Conservation (phyloP, 2,329 filamentous ascomycete species). For the Parastagonospora nodorum region DNA sequence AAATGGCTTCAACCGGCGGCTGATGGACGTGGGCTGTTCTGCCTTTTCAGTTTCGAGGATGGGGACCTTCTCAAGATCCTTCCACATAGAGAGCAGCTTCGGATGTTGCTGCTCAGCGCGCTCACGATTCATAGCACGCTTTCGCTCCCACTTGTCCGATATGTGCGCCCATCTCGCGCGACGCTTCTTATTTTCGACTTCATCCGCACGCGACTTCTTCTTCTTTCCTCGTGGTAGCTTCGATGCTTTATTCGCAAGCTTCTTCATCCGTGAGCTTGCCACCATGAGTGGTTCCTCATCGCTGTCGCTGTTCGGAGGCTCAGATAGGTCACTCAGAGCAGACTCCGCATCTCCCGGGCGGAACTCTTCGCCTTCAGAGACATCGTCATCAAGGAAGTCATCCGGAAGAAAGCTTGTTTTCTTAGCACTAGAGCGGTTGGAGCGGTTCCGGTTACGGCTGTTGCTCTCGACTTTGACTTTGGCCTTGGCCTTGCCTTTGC, state of each 20-base stretch:
- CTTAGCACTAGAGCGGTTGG: slow-evolving; percentile 25
- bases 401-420: slow-evolving; percentile 17
- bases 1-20: slow-evolving; percentile 85
- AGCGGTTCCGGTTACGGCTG: slow-evolving; percentile 19
- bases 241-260: slow-evolving; percentile 8
- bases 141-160: slow-evolving; percentile 47
- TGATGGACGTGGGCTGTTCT: slow-evolving; percentile 76
- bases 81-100: slow-evolving; percentile 83
- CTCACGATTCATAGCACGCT: slow-evolving; percentile 61
- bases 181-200: slow-evolving; percentile 22
- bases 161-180: slow-evolving; percentile 39
- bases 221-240: slow-evolving; percentile 29
- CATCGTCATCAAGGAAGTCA: slow-evolving; percentile 24
- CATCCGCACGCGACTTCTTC: slow-evolving; percentile 30
- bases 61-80: slow-evolving; percentile 69
- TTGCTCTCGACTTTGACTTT: slow-evolving; percentile 27
- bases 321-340: slow-evolving; percentile 20
- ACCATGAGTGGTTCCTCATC: slow-evolving; percentile 34
- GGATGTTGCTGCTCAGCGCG: slow-evolving; percentile 80
- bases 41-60: slow-evolving; percentile 68
- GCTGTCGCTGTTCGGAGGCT: slow-evolving; percentile 27
- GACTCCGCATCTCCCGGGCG: slow-evolving; percentile 29
- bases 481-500: slow-evolving; percentile 28
- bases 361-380: slow-evolving; percentile 37
- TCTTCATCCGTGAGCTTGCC: slow-evolving; percentile 22